Percentiles rank a stretch among this genome's conserved stretches.
phyloP scores from a whole-genome alignment of 1,139 yeast species.

The Candida tetrigidarum region DNA sequence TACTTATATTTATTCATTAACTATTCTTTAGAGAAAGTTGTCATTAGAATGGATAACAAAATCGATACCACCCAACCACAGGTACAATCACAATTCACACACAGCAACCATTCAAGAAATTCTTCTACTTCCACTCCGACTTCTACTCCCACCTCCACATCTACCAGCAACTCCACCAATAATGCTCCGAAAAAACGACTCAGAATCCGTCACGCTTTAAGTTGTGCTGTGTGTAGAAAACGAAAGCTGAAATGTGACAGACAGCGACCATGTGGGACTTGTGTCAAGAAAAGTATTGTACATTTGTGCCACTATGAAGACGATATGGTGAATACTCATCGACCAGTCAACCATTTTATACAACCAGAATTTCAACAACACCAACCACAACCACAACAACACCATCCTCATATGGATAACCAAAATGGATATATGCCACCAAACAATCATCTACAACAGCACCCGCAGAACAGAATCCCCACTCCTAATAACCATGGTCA shows the following conservation, averaged over 20 bases:
- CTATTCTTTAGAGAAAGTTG: background rate
- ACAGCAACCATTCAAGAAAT: background rate
- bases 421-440: background rate
- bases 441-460: slow-evolving; percentile 3
- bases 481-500: background rate
- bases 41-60: background rate
- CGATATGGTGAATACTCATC: slow-evolving; percentile 5
- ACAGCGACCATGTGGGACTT: slow-evolving; percentile 71
- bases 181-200: slow-evolving; percentile 30
- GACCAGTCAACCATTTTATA: slow-evolving; percentile 5
- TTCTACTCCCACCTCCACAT: background rate
- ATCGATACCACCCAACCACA: background rate
- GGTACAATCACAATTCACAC: background rate
- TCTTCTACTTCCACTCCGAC: background rate
- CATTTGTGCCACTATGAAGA: slow-evolving; percentile 68
- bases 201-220: slow-evolving; percentile 43
- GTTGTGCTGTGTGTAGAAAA: slow-evolving; percentile 52
- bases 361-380: slow-evolving; percentile 9
- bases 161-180: background rate
- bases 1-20: too few species aligned
- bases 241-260: slow-evolving; percentile 61
- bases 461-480: background rate
- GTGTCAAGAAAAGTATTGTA: slow-evolving; percentile 73
- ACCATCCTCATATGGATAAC: background rate
- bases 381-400: slow-evolving; percentile 6